Conservation (phyloP, 2,329 filamentous ascomycete genomes). For the Chlorencoelia australis region DNA sequence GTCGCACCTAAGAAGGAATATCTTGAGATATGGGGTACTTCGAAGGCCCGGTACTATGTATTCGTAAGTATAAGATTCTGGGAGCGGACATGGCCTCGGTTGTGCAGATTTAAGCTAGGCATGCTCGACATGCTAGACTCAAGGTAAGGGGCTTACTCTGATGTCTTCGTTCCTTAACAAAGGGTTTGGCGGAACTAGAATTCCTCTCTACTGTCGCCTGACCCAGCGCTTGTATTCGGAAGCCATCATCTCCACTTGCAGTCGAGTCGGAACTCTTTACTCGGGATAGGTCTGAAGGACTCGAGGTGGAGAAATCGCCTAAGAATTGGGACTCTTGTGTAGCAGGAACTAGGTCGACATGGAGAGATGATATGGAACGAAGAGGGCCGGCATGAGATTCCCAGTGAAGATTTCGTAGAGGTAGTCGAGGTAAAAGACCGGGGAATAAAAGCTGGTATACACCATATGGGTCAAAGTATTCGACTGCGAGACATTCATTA, state of each 20-base stretch:
- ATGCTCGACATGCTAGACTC: too few species aligned
- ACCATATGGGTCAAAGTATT: constrained; percentile 89
- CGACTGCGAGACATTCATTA: constrained; percentile 50
- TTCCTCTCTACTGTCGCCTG: constrained; percentile 24
- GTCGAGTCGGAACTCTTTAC: constrained; percentile 30
- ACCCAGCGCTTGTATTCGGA: constrained; percentile 45
- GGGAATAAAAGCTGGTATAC: constrained; percentile 76
- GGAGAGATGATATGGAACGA: constrained; percentile 85
- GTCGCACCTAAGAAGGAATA: constrained; percentile 84
- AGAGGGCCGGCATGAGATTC: constrained; percentile 86
- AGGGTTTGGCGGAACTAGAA: constrained; percentile 14
- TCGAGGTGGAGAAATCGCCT: constrained; percentile 27
- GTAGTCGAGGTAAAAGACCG: constrained; percentile 67
- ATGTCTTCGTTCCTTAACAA: constrained; percentile 58
- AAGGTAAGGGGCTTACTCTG: too few species aligned
- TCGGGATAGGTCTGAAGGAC: constrained; percentile 24
- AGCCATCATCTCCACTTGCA: constrained; percentile 43
- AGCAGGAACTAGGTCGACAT: constrained; percentile 69
- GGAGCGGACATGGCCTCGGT: too few species aligned
- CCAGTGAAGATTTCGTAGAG: constrained; percentile 90
- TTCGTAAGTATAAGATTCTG: too few species aligned
- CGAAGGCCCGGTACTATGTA: constrained; percentile 91
- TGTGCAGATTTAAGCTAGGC: too few species aligned
- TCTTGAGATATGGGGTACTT: constrained; percentile 86
- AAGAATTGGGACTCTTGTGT: constrained; percentile 34